phyloP scores from a whole-genome alignment of 2,329 filamentous ascomycete genomes.

The Aspergillus amoenus region DNA sequence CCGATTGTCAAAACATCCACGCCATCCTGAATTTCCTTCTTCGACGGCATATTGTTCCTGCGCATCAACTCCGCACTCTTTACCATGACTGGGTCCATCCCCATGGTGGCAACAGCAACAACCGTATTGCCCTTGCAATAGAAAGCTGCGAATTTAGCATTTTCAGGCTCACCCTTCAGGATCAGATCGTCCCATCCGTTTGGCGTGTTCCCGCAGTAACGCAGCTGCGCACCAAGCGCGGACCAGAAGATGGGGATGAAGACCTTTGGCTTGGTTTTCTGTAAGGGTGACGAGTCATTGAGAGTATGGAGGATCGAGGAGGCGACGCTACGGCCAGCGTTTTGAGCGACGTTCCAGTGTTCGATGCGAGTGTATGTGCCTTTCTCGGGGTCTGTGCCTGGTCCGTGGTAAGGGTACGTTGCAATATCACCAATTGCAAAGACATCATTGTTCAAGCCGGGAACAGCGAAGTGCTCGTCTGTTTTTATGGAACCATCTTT shows the following conservation, averaged over 20 bases:
- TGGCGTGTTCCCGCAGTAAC: conserved; percentile 87
- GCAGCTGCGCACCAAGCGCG: conserved; percentile 80
- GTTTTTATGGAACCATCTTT: conserved; percentile 83
- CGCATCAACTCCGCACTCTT: conserved; percentile 86
- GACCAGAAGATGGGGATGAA: conserved; percentile 99
- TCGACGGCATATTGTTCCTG: conserved; percentile 75
- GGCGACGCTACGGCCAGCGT: conserved; percentile 78
- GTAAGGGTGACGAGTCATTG: conserved; percentile 25
- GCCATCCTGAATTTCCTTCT: conserved; percentile 68
- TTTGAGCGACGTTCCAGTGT: conserved; percentile 98
- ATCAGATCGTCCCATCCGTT: conserved; percentile 85
- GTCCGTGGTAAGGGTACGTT: conserved; percentile 89
- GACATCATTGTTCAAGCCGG: conserved; percentile 70
- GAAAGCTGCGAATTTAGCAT: conserved; percentile 83
- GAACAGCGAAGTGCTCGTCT: conserved; percentile 75
- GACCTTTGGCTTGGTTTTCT: conserved; percentile 57
- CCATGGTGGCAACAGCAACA: conserved; percentile 89
- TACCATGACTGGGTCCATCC: conserved; percentile 79
- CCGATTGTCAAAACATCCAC: conserved; percentile 42
- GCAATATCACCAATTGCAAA: conserved; percentile 96
- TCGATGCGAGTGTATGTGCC: conserved; percentile 79
- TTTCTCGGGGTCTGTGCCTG: conserved; percentile 62
- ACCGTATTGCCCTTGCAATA: conserved; percentile 84
- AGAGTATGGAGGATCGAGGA: conserved; percentile 68
- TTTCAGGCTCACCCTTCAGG: conserved; percentile 71